Base-by-base conservation (phyloP, 106 monocot species). In the Dendrobium nobile region DNA sequence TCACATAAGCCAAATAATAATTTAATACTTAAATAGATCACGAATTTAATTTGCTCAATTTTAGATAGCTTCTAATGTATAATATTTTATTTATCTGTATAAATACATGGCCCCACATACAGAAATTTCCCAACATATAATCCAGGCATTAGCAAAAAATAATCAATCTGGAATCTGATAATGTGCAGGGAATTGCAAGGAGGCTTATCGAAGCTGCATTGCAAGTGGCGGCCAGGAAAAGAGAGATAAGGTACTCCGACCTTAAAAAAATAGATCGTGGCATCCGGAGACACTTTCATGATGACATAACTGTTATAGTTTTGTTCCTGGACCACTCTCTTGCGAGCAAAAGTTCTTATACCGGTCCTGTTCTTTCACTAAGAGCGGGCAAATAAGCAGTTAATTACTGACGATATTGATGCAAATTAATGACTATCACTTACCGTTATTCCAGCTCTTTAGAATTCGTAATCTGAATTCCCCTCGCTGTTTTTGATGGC, bases 231-330 rank as follows among this genome's bases (percentile, higher is more conserved):
- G 78, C 78, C 61, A 78, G 33, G 59, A 78, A 78, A 41, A 58
- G 78, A 78, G 78, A 78, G 54, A 37, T 78, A 41, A 58, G 78
- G 33, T 78, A 78, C 61, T 28, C 61, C 41, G 78, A 78, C 78
- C 78, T 78, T 8, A 78, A 61, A 37, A 78, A 20, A 11, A 61
- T 78, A 19, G 78, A 78, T 1, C 78, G 59, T 42, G 78, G 78
- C 4, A 58, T 78, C 78, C 27, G 78, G 19, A 78, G 78, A 61
- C 78, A 78, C 40, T 78, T 78, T 16, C 78, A 78, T 61, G 78
- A 78, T 28, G 78, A 78, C 40, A 78, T 78, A 16, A 78, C 78
- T 18, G 59, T 78, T 26, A 42, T 78, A 31, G 78, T 78, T 20
- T 61, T 78, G 37, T 78, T 56, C 41, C 59, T 78, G 2, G 78